phyloP scores from a whole-genome alignment of 257 asterid genomes.

The Solanum pinnatisectum region DNA sequence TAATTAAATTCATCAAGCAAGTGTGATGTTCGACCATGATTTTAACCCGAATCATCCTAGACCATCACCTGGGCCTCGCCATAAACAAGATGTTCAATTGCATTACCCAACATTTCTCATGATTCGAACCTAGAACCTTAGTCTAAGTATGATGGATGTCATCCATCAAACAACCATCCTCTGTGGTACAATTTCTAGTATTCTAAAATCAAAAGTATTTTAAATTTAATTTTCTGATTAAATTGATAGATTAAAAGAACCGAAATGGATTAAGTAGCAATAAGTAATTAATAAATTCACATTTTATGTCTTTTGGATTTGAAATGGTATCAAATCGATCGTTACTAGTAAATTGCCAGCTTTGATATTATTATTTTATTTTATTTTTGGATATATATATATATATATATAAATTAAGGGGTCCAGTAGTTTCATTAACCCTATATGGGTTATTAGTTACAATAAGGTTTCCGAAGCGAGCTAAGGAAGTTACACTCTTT shows the following conservation, averaged over 20 bases:
- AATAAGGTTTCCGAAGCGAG: no score
- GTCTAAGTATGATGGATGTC: not conserved
- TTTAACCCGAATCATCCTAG: not conserved
- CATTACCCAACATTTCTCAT: not conserved
- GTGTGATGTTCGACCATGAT: not conserved
- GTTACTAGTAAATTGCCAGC: not conserved
- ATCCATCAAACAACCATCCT: not conserved
- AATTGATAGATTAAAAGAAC: not conserved
- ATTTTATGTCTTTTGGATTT: not conserved
- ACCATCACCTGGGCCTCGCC: not conserved
- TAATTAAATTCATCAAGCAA: not conserved
- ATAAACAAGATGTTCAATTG: not conserved
- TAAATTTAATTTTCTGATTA: not conserved
- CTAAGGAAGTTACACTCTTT: no score
- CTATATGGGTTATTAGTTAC: no score
- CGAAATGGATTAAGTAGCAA: not conserved
- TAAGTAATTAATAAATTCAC: not conserved
- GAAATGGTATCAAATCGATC: not conserved
- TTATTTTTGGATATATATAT: no score
- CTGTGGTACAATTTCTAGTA: not conserved
- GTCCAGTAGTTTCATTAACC: no score
- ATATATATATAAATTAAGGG: no score
- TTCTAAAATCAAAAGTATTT: not conserved
- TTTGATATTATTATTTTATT: not conserved
- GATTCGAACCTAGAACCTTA: not conserved